Evolutionary conservation across 176 grass and related monocot species (phyloP).

Genomic region (Avena insularis): DNA sequence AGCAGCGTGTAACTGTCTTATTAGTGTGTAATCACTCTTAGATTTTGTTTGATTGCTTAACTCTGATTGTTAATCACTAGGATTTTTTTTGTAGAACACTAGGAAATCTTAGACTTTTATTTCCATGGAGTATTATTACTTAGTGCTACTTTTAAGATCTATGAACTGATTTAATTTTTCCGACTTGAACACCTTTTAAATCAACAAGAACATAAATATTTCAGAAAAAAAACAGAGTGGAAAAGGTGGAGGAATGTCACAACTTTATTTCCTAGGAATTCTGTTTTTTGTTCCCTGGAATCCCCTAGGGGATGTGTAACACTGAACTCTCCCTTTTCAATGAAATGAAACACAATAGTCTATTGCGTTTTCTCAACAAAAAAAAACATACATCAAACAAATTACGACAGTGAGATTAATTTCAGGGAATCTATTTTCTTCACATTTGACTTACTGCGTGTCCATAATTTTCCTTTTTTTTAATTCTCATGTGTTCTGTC

Average conservation of each 20-base stretch:
- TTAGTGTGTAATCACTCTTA: constrained; percentile 9
- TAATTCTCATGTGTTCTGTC: not conserved
- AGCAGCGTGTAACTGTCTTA: not conserved
- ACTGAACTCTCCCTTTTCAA: no score
- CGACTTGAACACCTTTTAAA: not conserved
- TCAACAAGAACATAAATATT: not conserved
- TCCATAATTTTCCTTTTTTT: not conserved
- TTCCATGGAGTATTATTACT: not conserved
- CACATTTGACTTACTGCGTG: not conserved
- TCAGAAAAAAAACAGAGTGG: not conserved
- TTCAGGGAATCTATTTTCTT: no score
- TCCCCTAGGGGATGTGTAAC: no score
- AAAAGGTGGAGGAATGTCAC: not conserved
- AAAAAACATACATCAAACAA: no score
- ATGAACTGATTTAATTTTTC: not conserved
- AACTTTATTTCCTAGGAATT: no score
- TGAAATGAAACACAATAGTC: no score
- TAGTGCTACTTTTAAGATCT: not conserved
- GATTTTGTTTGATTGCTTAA: constrained; percentile 21
- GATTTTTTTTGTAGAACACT: not conserved
- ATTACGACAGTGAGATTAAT: no score
- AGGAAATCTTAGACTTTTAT: not conserved
- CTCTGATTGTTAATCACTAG: constrained; percentile 21
- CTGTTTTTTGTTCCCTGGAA: no score
- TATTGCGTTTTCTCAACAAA: no score